A percentile compares a stretch with the other conserved stretches of the same genome.
These are phyloP conservation scores for Luffa acutangula DNA, from an alignment of 306 rosid genomes.

Conservation along the genomic window DNA sequence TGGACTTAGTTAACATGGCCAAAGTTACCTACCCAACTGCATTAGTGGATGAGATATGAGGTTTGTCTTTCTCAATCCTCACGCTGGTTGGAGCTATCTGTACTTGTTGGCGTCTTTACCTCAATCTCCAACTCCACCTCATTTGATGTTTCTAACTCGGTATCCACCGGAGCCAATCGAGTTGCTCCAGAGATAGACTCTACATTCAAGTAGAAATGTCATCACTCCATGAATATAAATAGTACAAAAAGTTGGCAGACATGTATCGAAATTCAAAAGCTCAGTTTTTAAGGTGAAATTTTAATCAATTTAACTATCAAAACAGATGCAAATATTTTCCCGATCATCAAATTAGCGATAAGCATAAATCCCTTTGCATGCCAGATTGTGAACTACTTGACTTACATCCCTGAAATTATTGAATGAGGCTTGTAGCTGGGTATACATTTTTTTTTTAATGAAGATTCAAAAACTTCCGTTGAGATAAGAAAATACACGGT, in stretches of 20 bases:
- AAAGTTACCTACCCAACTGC: not conserved
- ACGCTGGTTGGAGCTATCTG: constrained; percentile 17
- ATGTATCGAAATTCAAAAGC: not conserved
- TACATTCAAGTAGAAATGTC: constrained; percentile 5
- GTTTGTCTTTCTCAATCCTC: constrained; percentile 54
- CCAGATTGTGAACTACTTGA: not conserved
- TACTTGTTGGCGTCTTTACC: constrained; percentile 32
- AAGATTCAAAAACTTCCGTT: not conserved
- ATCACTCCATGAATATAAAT: not conserved
- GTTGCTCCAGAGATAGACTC: constrained; percentile 9
- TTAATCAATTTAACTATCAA: not conserved
- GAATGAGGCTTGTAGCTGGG: not conserved
- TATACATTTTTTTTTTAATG: not conserved
- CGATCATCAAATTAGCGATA: not conserved
- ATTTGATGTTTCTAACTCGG: constrained; percentile 24
- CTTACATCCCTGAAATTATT: not conserved
- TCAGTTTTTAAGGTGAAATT: not conserved
- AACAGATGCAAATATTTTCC: not conserved
- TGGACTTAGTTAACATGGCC: not conserved
- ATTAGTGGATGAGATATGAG: constrained; percentile 2
- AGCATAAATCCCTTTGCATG: not conserved
- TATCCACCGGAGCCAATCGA: constrained; percentile 8
- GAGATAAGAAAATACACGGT: not conserved
- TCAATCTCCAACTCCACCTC: constrained; percentile 34
- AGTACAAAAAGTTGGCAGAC: not conserved